Conservation (phyloP, 2,329 filamentous ascomycete genomes). For the Monascus ruber region DNA sequence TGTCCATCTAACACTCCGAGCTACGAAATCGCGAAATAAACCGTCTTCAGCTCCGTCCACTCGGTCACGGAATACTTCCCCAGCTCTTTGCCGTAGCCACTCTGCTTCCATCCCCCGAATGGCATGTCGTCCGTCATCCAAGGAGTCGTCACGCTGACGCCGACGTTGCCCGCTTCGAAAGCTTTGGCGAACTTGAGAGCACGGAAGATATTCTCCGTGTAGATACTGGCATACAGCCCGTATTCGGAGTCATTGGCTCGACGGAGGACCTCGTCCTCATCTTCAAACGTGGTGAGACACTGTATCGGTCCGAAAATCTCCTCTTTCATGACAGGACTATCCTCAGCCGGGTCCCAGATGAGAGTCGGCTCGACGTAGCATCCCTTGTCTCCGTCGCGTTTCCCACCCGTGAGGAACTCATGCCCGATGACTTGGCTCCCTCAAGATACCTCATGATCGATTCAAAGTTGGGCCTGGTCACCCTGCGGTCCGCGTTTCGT, state of each 20-base stretch:
- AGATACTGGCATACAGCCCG: background rate
- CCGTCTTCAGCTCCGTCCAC: no score
- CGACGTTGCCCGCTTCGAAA: conserved; percentile 54
- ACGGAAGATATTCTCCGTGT: conserved; percentile 42
- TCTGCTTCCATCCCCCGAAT: background rate
- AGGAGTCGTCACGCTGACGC: conserved; percentile 46
- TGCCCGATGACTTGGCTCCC: conserved; percentile 51
- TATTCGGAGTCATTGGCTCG: conserved; percentile 40
- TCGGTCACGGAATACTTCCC: no score
- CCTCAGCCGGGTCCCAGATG: conserved; percentile 40
- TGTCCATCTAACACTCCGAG: no score
- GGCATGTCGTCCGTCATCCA: background rate
- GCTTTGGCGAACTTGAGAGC: conserved; percentile 39
- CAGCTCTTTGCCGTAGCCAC: conserved; percentile 31
- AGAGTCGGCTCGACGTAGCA: conserved; percentile 49
- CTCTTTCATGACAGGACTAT: conserved; percentile 44
- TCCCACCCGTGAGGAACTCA: conserved; percentile 49
- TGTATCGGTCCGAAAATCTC: conserved; percentile 50
- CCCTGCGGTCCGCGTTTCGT: background rate
- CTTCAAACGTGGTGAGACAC: conserved; percentile 42
- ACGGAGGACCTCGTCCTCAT: conserved; percentile 42
- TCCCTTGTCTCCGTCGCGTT: conserved; percentile 41
- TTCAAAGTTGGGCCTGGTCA: conserved; percentile 27
- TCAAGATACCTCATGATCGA: conserved; percentile 50
- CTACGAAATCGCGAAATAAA: no score